Base-by-base conservation (phyloP, 164 flowering plant species). In the Vitis rotundifolia region DNA sequence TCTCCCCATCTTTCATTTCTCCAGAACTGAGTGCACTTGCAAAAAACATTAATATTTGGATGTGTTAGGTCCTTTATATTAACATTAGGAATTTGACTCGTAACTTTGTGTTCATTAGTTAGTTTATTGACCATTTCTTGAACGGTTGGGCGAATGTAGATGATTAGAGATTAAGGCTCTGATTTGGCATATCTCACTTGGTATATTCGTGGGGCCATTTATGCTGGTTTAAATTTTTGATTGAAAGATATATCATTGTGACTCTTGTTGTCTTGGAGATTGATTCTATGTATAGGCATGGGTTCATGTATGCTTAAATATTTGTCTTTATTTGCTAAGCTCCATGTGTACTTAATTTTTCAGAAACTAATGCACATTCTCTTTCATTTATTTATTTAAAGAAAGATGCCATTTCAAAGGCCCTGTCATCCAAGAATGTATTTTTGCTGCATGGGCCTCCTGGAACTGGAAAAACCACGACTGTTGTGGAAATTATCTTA, bases 371-470 rank as follows among this genome's bases (percentile, higher is more conserved):
- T 52, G 4, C 18, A 68, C 49, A 11, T 55, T 19, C 29, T 16
- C 1, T 44, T 61, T 62, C 14, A 58, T 44, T 29, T 70, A 8
- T 73, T 67, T 71, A 69, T 69, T 52, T 76, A 26, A 68, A 95
- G 98, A 93, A 85, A 91, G 89, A 81, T 76, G 99, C 99, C 18
- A 80, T 96, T 73, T 63, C 90, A 62, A 93, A 91, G 81, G 98
- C 97, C 48, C 82, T 96, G 55, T 84, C 92, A 70, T 90, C 98
- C 73, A 91, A 88, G 83, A 81, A 92, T 74, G 84, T 93, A 19
- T 91, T 96, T 80, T 81, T 96, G 84, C 83, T 96, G 77, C 99
- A 96, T 73, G 98, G 99, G 19, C 99, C 99, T 82, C 99, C 99
- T 69, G 99, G 99, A 80, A 96, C 99, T 61, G 99, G 98, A 65